Evolutionary conservation across 2,329 filamentous ascomycete genomes (phyloP), one percentile per base, ranked within the genome.

Genomic region (Colletotrichum echinochloae): DNA sequence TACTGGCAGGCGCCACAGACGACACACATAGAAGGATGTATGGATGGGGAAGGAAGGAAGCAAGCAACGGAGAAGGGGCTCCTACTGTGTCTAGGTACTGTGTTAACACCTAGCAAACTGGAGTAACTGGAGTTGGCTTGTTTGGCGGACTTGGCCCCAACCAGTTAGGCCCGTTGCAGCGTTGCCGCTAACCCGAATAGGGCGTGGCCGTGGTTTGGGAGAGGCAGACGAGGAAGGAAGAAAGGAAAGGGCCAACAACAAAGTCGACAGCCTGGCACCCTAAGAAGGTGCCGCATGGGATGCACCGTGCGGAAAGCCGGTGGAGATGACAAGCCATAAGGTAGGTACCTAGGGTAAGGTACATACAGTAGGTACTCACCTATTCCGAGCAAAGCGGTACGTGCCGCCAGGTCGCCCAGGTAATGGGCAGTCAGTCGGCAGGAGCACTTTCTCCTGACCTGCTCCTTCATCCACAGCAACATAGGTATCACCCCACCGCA

Each of bases 231-330:
- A 39, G 30, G 41, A 37, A 16, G 11, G 6, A 41, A 14, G 18
- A 6, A 35, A 14, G 6, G 2, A 44, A 30, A 33, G 44, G 41
- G 44, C 33, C 7, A 49, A 5, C 14, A 5, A 16, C 12, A 39
- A 16, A 33, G 30, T 33, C 4, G 8, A 5, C 35, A 12, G 48
- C 26, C 33, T 33, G 23, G 35, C 35, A 12, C 35, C 26, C 33
- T 33, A 18, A 26, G 39, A 52, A 33, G 20, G 2, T 59, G 30
- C 63, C 37, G 37, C 5, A 16, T 39, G 11, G 11, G 44, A 52
- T 7, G 30, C 39, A 71, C 68, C 60, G 68, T 71, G 59, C 37
- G 2, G n/a, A n/a, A 16, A 51, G n/a, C 62, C 44, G 16, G 67
- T 62, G 30, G 20, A 7, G 12, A n/a, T 26, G 7, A 46, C 52